Evolutionary conservation across 176 grass and related monocot species (phyloP), one percentile per base, ranked within the genome.

Genomic region (Musa schizocarpa): DNA sequence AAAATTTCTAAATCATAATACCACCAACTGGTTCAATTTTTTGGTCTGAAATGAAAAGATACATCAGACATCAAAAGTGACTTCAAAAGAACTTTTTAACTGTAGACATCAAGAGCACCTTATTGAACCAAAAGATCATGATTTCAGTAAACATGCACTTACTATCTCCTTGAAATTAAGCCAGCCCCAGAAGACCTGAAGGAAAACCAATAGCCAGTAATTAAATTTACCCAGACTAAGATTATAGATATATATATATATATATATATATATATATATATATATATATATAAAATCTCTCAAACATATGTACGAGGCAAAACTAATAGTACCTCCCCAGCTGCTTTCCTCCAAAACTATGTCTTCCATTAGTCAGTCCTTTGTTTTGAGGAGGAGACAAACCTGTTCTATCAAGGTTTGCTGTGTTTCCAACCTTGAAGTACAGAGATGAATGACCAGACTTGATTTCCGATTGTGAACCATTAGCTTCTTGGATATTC

Each of bases 341-440:
- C 74, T 86, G 89, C 61, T 92, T 92, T 77, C 84, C 84, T 81
- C 84, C 90, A 79, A 80, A 87, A 73, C 80, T 82, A 85, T 81
- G 84, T 70, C 80, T 84, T 51, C 50, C 80, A 70, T 80, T 90
- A 51, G 69, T 76, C 34, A 78, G 9, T 64, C 72, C 61, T 83
- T 88, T 91, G 53, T 85, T 83, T 34, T 84, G 82, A 16, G 66
- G 13, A 76, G 57, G 24, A 53, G 73, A 59, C 13, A 79, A 66
- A 77, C 58, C 70, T 73, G 77, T 25, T 65, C 80, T 81, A 52
- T 89, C 83, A 57, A 80, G 65, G 62, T 72, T 85, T 76, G 54
- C 71, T 50, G 86, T 79, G 74, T 92, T 89, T 43, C 79, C 77
- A 83, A 70, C 48, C 67, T 34, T 34, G 13, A 81, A 26, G 2